Evolutionary conservation across 352 stramenopile genomes (phyloP), one percentile per base, ranked within the genome.

Genomic region (Phytophthora podocarpi): DNA sequence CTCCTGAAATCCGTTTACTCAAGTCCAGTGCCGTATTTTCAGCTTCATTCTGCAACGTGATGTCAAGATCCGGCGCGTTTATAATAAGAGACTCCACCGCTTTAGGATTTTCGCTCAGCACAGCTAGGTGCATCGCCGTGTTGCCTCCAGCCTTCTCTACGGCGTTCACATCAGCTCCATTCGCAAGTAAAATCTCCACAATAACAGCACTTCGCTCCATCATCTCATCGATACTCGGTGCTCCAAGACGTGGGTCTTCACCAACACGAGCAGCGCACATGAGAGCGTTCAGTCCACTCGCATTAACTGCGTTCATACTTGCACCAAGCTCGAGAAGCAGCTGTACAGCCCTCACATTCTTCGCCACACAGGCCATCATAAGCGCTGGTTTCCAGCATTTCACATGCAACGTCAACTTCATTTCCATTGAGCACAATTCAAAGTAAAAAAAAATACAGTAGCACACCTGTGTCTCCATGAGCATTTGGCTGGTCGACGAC

Each of bases 351-450:
- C 42, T 63, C 6, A 75, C 70, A 43, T 90, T 88, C 67, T 95
- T 95, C 11, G 80, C 80, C 28, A 92, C 86, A 21, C 87, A 90
- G 20, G 87, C 87, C 75, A 95, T 90, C 87, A 95, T 95, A 11
- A 95, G 64, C 24, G 87, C 87, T 95, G 46, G n/a, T 4, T 50
- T 34, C 5, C 23, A 32, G 18, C 21, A 42, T n/a, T 8, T 26
- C 16, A 31, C 15, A 47, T 26, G 12, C 15, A 15, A 47, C 39
- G 21, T 54, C 32, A 63, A 28, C 8, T 15, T 21, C 20, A 39
- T 7, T 31, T 12, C n/a, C 9, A 24, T 16, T 7, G 11, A 20
- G 15, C 41, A n/a, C 12, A 7, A 15, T 35, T 41, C 2, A 16
- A 43, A 57, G 3, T 20, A 16, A 23, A 10, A 12, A 20, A n/a